These are phyloP conservation scores for Mortierella hygrophila DNA, from an alignment of 192 early-diverging fungal genomes.

Conservation along the genomic window DNA sequence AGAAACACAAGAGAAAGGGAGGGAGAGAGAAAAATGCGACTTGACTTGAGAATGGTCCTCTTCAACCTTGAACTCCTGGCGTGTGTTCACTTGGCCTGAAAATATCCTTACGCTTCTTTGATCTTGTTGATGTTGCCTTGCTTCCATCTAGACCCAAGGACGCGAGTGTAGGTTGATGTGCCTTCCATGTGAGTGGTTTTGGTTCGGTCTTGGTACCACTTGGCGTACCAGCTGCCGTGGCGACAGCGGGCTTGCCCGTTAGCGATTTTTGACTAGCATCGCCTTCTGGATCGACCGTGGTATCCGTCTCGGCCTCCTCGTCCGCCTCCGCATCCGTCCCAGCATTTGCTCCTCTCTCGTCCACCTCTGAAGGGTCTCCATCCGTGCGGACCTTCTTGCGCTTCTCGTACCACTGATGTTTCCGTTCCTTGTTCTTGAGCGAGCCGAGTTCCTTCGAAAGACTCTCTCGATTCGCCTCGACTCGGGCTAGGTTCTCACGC, in stretches of 20 bases:
- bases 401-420: slow-evolving; percentile 72
- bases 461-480: slow-evolving; percentile 40
- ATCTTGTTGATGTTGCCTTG: slow-evolving; percentile 12
- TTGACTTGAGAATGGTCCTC: not conserved
- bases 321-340: slow-evolving; percentile 42
- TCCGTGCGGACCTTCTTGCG: slow-evolving; percentile 54
- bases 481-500: slow-evolving; percentile 22
- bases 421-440: slow-evolving; percentile 67
- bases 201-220: not conserved
- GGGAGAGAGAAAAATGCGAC: not conserved
- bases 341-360: slow-evolving; percentile 24
- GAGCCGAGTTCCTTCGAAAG: slow-evolving; percentile 50
- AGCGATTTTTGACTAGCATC: slow-evolving; percentile 30
- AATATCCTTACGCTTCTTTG: slow-evolving; percentile 45
- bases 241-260: not conserved
- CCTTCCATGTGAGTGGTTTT: slow-evolving; percentile 19
- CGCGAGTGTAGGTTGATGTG: slow-evolving; percentile 2
- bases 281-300: slow-evolving; percentile 46
- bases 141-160: not conserved
- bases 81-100: slow-evolving; percentile 40
- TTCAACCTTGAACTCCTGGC: slow-evolving; percentile 4
- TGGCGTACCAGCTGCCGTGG: not conserved
- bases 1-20: not conserved
- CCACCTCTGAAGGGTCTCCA: slow-evolving; percentile 20
- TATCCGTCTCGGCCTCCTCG: slow-evolving; percentile 42